Percentiles rank a stretch among this genome's conserved stretches.
These are phyloP conservation scores for Scolecobasidium constrictum DNA, from an alignment of 2,329 filamentous ascomycete genomes.

Conservation along the genomic window DNA sequence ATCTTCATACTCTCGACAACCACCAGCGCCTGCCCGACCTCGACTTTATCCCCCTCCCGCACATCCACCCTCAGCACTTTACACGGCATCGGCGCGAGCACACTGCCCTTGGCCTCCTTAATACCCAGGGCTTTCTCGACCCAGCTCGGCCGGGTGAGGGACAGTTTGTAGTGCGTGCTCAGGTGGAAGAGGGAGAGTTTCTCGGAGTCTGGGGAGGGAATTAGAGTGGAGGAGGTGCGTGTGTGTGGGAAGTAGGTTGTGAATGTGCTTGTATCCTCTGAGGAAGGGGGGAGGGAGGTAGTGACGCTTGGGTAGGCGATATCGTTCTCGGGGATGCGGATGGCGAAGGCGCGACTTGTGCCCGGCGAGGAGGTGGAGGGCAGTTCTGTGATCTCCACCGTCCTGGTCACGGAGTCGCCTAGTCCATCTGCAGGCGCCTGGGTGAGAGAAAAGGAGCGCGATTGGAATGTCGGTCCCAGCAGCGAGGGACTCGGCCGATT, in stretches of 20 bases:
- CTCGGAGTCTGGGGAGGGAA: slow-evolving; percentile 41
- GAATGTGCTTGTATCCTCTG: slow-evolving; percentile 26
- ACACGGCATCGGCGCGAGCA: slow-evolving; percentile 92
- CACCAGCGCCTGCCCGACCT: slow-evolving; percentile 77
- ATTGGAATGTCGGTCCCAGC: slow-evolving; percentile 36
- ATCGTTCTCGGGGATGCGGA: slow-evolving; percentile 30
- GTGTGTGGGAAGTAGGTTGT: slow-evolving; percentile 74
- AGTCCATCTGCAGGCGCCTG: slow-evolving; percentile 34
- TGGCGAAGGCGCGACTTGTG: slow-evolving; percentile 37
- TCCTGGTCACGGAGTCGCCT: slow-evolving; percentile 25
- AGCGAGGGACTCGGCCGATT: slow-evolving; percentile 7
- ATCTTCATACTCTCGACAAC: slow-evolving; percentile 51
- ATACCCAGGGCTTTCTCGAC: slow-evolving; percentile 77
- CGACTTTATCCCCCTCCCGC: slow-evolving; percentile 66
- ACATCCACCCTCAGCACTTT: slow-evolving; percentile 91
- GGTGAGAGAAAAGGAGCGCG: slow-evolving; percentile 49
- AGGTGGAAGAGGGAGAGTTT: slow-evolving; percentile 69
- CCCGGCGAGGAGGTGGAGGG: slow-evolving; percentile 29
- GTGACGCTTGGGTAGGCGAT: slow-evolving; percentile 37
- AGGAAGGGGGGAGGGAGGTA: slow-evolving; percentile 40
- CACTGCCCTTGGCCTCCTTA: slow-evolving; percentile 70
- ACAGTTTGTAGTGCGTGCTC: slow-evolving; percentile 46
- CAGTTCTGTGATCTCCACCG: slow-evolving; percentile 39
- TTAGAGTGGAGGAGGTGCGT: slow-evolving; percentile 67
- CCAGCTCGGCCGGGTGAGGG: slow-evolving; percentile 57